Percentiles rank a stretch among this genome's conserved stretches.
These are phyloP conservation scores for Aspergillus puulaauensis DNA, from an alignment of 2,329 filamentous ascomycete genomes.

Conservation along the genomic window DNA sequence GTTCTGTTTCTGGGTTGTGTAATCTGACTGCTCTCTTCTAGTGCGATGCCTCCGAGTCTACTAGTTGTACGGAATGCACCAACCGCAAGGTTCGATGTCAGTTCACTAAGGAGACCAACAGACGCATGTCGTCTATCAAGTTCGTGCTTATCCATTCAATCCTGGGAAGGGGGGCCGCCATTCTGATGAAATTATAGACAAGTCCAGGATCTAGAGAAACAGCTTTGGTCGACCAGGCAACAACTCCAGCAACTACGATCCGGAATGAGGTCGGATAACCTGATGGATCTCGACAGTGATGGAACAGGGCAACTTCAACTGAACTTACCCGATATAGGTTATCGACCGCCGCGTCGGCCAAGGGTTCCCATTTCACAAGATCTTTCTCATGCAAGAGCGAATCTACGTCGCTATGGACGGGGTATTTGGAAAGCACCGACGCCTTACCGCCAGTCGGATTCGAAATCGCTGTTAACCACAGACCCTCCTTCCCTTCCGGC, in stretches of 20 bases:
- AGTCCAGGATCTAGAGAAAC: conserved; percentile 93
- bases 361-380: conserved; percentile 65
- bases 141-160: conserved; percentile 36
- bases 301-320: conserved; percentile 46
- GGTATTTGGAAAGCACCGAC: conserved; percentile 79
- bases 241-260: conserved; percentile 75
- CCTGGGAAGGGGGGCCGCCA: background rate
- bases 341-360: conserved; percentile 64
- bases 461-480: conserved; percentile 52
- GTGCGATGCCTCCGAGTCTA: conserved; percentile 95
- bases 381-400: conserved; percentile 68
- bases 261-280: conserved; percentile 55
- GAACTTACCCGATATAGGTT: conserved; percentile 64
- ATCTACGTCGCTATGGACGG: conserved; percentile 70
- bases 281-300: conserved; percentile 45
- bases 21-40: conserved; percentile 25
- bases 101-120: conserved; percentile 98
- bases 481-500: conserved; percentile 67
- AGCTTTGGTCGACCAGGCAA: conserved; percentile 75
- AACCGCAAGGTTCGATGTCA: conserved; percentile 96
- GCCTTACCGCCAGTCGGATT: conserved; percentile 59
- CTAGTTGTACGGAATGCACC: conserved; percentile 95
- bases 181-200: conserved; percentile 53
- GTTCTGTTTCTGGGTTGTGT: background rate
- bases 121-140: conserved; percentile 98